Base-by-base conservation (phyloP, 768 basidiomycete genomes). In the Gloeostereum incarnatum region DNA sequence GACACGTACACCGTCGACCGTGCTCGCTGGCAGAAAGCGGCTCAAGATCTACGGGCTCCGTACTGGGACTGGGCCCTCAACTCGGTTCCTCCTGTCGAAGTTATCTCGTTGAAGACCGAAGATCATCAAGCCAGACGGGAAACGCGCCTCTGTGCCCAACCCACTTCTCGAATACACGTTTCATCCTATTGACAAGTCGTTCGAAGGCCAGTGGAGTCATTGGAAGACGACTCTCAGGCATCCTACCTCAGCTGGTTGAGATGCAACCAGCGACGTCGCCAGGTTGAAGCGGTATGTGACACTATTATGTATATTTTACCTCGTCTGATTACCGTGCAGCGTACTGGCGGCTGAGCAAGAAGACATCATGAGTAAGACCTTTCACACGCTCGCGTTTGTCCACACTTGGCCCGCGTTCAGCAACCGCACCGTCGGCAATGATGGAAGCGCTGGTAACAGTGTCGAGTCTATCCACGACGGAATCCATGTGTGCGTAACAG, bases 1-100 rank as follows among this genome's bases (percentile, higher is more conserved):
- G 46, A 49, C 7, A 61, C 50, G 2, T 74, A 73, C 51, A 52
- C 51, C 0, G 50, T 54, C 4, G 46, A 62, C 21, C 37, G 46
- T 39, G 44, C 23, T 11, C 35, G 44, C 41, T 68, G 63, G 62
- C 36, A 49, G 17, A 30, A 48, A 16, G 65, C 61, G 1, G 68
- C 69, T 4, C 21, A 36, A 16, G 40, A 53, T 11, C 50, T 69
- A 6, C 61, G 68, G 16, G 51, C 57, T 31, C 68, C 68, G 0
- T 73, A 63, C 54, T 73, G 70, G 71, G 71, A 73, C 48, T 73
- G 71, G 71, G 69, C 70, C 4, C 35, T 25, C 2, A 58, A 62
- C 11, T 26, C 55, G 1, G 52, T 62, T 10, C 65, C 64, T 19
- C 68, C 69, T 5, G 38, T 51, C 1, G 60, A 65, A 40, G 58